These are phyloP conservation scores for Fraxinus platypoda DNA, from an alignment of 305 asterid species.

Conservation along the genomic window DNA sequence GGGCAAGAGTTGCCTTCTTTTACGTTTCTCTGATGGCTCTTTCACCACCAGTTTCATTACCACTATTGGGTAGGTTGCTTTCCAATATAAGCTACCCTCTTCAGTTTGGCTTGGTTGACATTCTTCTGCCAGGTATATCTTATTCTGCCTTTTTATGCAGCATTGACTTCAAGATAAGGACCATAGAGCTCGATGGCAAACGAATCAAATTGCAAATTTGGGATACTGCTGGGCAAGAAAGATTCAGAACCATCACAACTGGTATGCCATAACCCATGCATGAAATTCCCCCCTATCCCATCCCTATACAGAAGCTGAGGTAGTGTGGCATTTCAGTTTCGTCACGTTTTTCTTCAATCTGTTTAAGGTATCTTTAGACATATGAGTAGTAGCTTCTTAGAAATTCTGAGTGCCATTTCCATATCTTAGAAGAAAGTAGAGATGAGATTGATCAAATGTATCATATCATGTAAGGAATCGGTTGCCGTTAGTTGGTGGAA, in stretches of 20 bases:
- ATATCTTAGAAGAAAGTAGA: conserved; percentile 4
- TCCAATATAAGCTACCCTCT: conserved; percentile 7
- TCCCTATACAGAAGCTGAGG: not conserved
- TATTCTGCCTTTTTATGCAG: conserved; percentile 38
- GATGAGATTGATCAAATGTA: not conserved
- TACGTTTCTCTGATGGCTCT: conserved; percentile 76
- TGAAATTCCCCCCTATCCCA: not conserved
- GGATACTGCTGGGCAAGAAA: conserved; percentile 96
- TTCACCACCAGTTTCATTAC: conserved; percentile 96
- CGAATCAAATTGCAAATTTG: conserved; percentile 81
- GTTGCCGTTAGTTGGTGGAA: not conserved
- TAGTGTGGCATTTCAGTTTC: not conserved
- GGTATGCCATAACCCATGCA: conserved; percentile 43
- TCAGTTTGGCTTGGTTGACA: not conserved
- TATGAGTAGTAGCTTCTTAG: not conserved
- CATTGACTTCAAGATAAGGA: conserved; percentile 89
- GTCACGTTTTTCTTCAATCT: not conserved
- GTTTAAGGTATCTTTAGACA: not conserved
- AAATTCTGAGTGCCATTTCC: not conserved
- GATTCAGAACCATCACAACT: conserved; percentile 87
- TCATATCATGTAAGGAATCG: not conserved
- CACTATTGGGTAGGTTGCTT: conserved; percentile 72
- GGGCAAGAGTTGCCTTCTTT: conserved; percentile 55
- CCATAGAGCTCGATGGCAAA: conserved; percentile 78
- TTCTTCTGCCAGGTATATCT: conserved; percentile 18